Percentiles rank a stretch among this genome's conserved stretches.
These are phyloP conservation scores for Daldinia childiae DNA, from an alignment of 495 filamentous ascomycete species.

Conservation along the genomic window DNA sequence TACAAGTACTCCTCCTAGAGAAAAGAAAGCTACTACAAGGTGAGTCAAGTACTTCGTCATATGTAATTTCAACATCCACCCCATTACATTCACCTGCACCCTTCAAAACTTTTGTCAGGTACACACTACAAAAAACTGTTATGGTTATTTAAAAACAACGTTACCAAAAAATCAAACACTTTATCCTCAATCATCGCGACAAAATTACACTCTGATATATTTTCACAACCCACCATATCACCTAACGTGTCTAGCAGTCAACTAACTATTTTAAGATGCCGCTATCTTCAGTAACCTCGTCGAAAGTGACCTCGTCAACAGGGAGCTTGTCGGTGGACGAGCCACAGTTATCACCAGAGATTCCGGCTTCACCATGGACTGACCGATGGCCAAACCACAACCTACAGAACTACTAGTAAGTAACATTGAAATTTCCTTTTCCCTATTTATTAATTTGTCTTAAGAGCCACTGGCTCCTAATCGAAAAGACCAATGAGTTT, in stretches of 20 bases:
- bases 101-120: neutral
- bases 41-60: neutral
- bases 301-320: neutral
- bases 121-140: neutral
- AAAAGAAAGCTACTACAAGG: neutral
- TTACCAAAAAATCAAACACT: neutral
- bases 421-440: neutral
- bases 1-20: neutral
- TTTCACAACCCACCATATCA: neutral
- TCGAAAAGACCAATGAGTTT: too few species aligned
- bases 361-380: neutral
- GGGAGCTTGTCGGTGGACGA: neutral
- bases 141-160: neutral
- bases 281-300: neutral
- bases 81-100: neutral
- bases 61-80: neutral
- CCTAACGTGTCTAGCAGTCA: neutral
- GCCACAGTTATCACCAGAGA: too few species aligned
- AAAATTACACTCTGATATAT: neutral
- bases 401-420: neutral
- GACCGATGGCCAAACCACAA: neutral
- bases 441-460: too few species aligned
- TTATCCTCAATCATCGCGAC: too few species aligned
- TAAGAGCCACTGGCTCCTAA: too few species aligned
- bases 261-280: neutral